Evolutionary conservation across 2,329 filamentous ascomycete genomes (phyloP).

Genomic region (Epichloe sylvatica): DNA sequence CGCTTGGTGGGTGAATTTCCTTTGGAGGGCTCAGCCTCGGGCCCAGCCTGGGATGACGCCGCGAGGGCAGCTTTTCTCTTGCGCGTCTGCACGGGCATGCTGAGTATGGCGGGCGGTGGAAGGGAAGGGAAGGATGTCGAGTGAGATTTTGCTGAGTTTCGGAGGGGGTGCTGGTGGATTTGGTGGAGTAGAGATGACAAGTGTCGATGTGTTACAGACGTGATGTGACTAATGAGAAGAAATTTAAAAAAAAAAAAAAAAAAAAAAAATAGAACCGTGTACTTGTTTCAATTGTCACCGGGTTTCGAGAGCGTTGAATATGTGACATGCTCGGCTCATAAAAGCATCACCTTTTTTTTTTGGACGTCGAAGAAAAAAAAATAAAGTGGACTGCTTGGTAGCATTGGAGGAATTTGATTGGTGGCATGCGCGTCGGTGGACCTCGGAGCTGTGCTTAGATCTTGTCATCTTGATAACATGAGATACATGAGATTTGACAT

Average conservation of each 20-base stretch:
- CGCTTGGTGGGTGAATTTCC: conserved; percentile 3
- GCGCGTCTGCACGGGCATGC: conserved; percentile 12
- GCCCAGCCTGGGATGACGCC: background rate
- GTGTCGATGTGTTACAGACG: no score
- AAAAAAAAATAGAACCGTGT: no score
- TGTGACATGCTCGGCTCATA: no score
- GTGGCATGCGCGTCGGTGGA: background rate
- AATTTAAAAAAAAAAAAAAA: no score
- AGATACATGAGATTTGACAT: no score
- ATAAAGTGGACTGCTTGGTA: background rate
- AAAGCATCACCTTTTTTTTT: no score
- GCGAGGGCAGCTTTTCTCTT: conserved; percentile 19
- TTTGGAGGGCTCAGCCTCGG: conserved; percentile 1
- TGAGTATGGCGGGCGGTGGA: background rate
- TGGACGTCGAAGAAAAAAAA: background rate
- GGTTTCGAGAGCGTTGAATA: background rate
- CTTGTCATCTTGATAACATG: background rate
- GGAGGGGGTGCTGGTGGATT: no score
- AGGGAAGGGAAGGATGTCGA: no score
- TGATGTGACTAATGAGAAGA: no score
- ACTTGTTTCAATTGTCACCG: background rate
- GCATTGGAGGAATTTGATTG: background rate
- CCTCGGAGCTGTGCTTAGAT: background rate
- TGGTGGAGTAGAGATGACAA: no score
- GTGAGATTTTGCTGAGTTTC: no score